Evolutionary conservation across 495 filamentous ascomycete genomes (phyloP).

Genomic region (Tuber microsphaerosporum): DNA sequence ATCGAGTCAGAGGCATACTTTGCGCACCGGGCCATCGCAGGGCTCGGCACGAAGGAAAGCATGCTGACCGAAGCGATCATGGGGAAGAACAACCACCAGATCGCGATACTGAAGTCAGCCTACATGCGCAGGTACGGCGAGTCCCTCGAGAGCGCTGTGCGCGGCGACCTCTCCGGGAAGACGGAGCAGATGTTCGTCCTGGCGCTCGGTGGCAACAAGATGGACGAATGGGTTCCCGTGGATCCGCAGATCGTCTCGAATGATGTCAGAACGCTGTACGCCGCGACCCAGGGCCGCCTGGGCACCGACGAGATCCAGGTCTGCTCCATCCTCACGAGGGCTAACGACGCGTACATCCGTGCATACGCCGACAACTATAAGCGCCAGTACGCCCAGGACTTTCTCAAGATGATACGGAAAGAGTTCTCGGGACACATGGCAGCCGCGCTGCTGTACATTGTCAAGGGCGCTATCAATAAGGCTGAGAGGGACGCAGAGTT

Average conservation of each 20-base stretch:
- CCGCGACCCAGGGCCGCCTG: conserved; percentile 60
- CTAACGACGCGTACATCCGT: conserved; percentile 70
- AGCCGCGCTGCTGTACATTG: conserved; percentile 68
- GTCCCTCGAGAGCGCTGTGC: conserved; percentile 61
- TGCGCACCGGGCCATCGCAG: conserved; percentile 60
- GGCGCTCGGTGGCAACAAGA: conserved; percentile 61
- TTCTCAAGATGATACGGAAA: conserved; percentile 66
- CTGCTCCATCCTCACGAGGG: conserved; percentile 63
- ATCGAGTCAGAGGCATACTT: conserved; percentile 61
- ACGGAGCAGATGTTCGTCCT: conserved; percentile 74
- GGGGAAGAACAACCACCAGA: conserved; percentile 72
- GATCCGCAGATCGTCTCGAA: conserved; percentile 49
- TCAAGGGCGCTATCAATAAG: conserved; percentile 68
- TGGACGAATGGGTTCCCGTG: conserved; percentile 68
- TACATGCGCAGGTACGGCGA: conserved; percentile 60
- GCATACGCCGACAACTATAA: conserved; percentile 69
- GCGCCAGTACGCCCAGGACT: conserved; percentile 54
- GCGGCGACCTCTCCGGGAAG: conserved; percentile 72
- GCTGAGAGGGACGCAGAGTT: conserved; percentile 71
- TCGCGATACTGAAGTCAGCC: conserved; percentile 67
- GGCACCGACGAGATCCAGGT: conserved; percentile 71
- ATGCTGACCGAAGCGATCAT: conserved; percentile 81
- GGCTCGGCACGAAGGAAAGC: conserved; percentile 76
- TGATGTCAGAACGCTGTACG: conserved; percentile 65
- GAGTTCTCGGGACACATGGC: conserved; percentile 92